Base-by-base conservation (phyloP, 768 basidiomycete genomes). In the Amanita molliuscula region DNA sequence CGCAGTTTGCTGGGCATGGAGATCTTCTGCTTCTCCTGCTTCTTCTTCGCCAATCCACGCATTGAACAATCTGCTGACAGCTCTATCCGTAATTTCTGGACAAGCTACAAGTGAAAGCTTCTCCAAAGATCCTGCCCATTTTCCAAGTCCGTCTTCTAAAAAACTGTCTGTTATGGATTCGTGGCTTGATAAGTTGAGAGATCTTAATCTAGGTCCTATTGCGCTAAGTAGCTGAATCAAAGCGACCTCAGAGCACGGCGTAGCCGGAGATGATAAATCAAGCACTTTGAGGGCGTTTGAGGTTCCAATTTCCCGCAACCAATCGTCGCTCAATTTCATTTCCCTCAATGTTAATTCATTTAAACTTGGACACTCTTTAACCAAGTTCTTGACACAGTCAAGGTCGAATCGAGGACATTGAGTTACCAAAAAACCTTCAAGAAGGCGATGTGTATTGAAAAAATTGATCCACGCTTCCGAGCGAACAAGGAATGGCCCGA, bases 371-470 rank as follows among this genome's bases (percentile, higher is more conserved):
- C 76, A 73, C 20, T 75, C 67, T 47, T 74, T 78, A 23, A 82
- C 74, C 20, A 96, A 76, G 0, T 74, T 61, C 10, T 70, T 60
- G 50, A 87, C 65, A 59, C 86, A 89, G 9, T 75, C 72, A 3
- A 82, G 60, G 61, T 91, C 81, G 64, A 98, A 93, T 4, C 91
- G 79, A 6, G 91, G 90, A 51, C 85, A 88, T 59, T 94, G 90
- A 7, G 75, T 84, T 58, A 99, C 80, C 35, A 84, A 71, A 65
- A 97, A 88, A 6, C 75, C 76, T 56, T 79, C 70, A 9, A 99
- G 73, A 9, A 69, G 62, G 4, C 81, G 74, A 47, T 84, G 78
- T 1, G 75, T 60, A 47, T 74, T 62, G 65, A 97, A 79, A 67
- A 96, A 92, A 0, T 67, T 59, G 41, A 75, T 67, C 95, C 95